A percentile compares a stretch with the other conserved stretches of the same genome.
Conservation (phyloP, 192 early-diverging fungal species). For the Coemansia reversa region DNA sequence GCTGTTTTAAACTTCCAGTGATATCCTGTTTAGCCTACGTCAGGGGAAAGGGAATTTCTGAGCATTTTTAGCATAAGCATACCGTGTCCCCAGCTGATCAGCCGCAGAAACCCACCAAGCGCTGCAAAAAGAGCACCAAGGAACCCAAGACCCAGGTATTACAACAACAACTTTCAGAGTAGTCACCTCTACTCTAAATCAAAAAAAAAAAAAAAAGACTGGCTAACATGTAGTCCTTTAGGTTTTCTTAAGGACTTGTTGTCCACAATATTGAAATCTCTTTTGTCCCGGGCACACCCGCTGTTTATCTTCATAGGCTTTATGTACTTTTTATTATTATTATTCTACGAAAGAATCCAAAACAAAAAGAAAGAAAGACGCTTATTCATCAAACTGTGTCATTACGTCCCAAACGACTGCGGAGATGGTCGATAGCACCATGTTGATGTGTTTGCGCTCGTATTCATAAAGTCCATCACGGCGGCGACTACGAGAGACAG, state of each 20-base stretch:
- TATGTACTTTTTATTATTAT: not conserved
- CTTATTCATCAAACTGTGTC: slow-evolving; percentile 10
- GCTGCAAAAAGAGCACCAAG: too few relatives aligned
- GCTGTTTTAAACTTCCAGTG: too few relatives aligned
- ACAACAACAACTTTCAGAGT: too few relatives aligned
- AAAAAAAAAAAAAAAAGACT: too few relatives aligned
- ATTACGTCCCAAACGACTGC: slow-evolving; percentile 47
- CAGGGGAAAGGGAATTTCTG: too few relatives aligned
- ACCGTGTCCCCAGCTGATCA: not conserved
- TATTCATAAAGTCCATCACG: slow-evolving; percentile 47
- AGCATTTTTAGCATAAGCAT: too few relatives aligned
- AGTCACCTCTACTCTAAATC: too few relatives aligned
- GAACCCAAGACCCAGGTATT: too few relatives aligned
- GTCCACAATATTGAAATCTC: not conserved
- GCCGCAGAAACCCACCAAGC: too few relatives aligned
- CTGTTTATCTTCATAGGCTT: not conserved
- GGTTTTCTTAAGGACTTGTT: too few relatives aligned
- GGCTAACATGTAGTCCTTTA: too few relatives aligned
- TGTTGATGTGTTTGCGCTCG: slow-evolving; percentile 54
- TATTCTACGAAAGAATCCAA: not conserved
- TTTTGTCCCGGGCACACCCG: not conserved
- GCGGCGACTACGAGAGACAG: slow-evolving; percentile 34
- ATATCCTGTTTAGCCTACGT: too few relatives aligned
- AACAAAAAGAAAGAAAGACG: not conserved
- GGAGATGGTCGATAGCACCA: slow-evolving; percentile 50